Percentiles rank a stretch among this genome's conserved stretches.
These are phyloP conservation scores for Metarhizium rileyi DNA, from an alignment of 2,329 filamentous ascomycete species.

Conservation along the genomic window DNA sequence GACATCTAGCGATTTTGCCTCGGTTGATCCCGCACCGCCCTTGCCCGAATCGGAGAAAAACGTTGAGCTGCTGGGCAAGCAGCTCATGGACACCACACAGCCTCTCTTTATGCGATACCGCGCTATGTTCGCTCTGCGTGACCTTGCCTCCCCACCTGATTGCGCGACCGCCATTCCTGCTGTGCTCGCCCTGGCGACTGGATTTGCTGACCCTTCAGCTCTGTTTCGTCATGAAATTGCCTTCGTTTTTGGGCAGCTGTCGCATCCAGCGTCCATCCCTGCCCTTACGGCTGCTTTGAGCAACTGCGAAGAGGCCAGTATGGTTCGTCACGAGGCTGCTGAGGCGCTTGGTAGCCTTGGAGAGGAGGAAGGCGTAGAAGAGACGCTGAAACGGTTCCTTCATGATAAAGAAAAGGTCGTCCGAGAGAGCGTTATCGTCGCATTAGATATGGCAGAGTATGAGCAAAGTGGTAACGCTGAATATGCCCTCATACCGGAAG, in stretches of 20 bases:
- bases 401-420: conserved; percentile 90
- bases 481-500: conserved; percentile 80
- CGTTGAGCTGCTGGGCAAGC: conserved; percentile 65
- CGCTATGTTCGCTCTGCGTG: conserved; percentile 95
- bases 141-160: conserved; percentile 87
- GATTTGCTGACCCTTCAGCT: conserved; percentile 76
- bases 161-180: conserved; percentile 84
- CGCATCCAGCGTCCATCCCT: conserved; percentile 93
- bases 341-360: conserved; percentile 92
- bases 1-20: conserved; percentile 71
- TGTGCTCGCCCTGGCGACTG: conserved; percentile 73
- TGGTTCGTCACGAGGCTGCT: conserved; percentile 96
- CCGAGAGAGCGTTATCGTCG: conserved; percentile 87
- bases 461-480: conserved; percentile 82
- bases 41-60: conserved; percentile 60
- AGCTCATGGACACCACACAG: conserved; percentile 65
- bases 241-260: conserved; percentile 94
- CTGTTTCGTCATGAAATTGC: conserved; percentile 97
- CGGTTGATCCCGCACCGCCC: conserved; percentile 88
- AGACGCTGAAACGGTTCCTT: conserved; percentile 71
- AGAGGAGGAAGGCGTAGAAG: conserved; percentile 87
- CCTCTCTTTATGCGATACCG: conserved; percentile 90
- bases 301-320: conserved; percentile 74
- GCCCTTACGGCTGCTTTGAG: conserved; percentile 71
- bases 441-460: conserved; percentile 95